Percentiles rank a stretch among this genome's conserved stretches.
Conservation (phyloP, 139 green algal species). For the Microglena sp. region DNA sequence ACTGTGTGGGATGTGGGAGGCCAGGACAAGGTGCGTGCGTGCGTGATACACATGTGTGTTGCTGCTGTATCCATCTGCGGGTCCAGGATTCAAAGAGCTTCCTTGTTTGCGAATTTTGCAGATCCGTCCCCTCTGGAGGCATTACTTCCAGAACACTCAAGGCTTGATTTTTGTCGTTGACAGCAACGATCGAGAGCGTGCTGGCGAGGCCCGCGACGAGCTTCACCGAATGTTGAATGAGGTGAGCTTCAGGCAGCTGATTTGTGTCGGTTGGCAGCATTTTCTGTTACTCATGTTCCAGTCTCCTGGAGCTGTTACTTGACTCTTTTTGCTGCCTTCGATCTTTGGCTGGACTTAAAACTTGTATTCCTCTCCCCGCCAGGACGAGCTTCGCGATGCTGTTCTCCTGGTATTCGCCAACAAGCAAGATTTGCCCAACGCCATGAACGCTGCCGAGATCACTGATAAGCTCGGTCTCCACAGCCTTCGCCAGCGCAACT, state of each 20-base stretch:
- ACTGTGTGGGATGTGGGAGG: conserved; percentile 93
- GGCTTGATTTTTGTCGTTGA: conserved; percentile 99
- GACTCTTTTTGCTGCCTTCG: background rate
- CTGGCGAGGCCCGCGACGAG: conserved; percentile 91
- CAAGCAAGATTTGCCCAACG: conserved; percentile 98
- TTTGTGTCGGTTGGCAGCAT: background rate
- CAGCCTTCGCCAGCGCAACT: conserved; percentile 44
- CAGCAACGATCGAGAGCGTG: conserved; percentile 84
- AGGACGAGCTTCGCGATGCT: conserved; percentile 53
- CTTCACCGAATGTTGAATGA: conserved; percentile 99
- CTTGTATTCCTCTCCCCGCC: no score
- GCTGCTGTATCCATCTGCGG: background rate
- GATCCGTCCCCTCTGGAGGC: conserved; percentile 87
- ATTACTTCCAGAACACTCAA: conserved; percentile 99
- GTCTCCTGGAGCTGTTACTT: background rate
- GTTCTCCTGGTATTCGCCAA: conserved; percentile 98
- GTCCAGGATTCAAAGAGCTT: background rate
- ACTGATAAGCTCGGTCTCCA: conserved; percentile 98
- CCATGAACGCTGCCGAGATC: conserved; percentile 70
- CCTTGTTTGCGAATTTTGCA: conserved; percentile 59
- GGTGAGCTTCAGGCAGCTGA: conserved; percentile 26
- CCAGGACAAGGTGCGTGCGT: conserved; percentile 80
- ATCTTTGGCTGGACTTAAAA: no score
- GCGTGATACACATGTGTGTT: background rate
- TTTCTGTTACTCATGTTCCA: background rate